Evolutionary conservation across 1,284 basidiomycete species (phyloP).

Genomic region (Ustilago bromivora): DNA sequence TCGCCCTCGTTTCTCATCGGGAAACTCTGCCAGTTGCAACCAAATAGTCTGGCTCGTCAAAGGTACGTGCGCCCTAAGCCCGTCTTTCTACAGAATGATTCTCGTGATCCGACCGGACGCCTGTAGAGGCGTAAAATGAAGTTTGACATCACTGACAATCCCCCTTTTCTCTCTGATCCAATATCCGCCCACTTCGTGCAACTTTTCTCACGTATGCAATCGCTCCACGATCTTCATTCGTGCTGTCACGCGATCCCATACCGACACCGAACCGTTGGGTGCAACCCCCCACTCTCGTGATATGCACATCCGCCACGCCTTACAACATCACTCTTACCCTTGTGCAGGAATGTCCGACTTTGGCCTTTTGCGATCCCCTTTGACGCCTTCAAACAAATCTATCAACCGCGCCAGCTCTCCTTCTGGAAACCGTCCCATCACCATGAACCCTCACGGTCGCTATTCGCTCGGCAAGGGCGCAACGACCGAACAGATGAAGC

Average conservation of each 20-base stretch:
- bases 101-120: neutral
- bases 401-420: conserved; percentile 55
- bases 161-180: neutral
- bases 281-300: neutral
- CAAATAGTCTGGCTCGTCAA: neutral
- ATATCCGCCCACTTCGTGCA: neutral
- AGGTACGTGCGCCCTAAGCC: neutral
- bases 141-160: conserved; percentile 20
- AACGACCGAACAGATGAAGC: conserved; percentile 61
- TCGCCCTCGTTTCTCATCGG: neutral
- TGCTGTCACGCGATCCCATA: neutral
- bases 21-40: neutral
- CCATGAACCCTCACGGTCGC: conserved; percentile 52
- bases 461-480: conserved; percentile 64
- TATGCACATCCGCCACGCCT: neutral
- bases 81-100: neutral
- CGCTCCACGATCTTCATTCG: neutral
- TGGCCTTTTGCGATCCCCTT: conserved; percentile 53
- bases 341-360: conserved; percentile 57
- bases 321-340: neutral
- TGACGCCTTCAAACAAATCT: conserved; percentile 45
- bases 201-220: neutral
- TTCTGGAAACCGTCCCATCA: conserved; percentile 33
- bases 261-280: neutral
- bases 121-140: conserved; percentile 11